These are phyloP conservation scores for Phytophthora europaea DNA, from an alignment of 352 stramenopile species.

Conservation along the genomic window DNA sequence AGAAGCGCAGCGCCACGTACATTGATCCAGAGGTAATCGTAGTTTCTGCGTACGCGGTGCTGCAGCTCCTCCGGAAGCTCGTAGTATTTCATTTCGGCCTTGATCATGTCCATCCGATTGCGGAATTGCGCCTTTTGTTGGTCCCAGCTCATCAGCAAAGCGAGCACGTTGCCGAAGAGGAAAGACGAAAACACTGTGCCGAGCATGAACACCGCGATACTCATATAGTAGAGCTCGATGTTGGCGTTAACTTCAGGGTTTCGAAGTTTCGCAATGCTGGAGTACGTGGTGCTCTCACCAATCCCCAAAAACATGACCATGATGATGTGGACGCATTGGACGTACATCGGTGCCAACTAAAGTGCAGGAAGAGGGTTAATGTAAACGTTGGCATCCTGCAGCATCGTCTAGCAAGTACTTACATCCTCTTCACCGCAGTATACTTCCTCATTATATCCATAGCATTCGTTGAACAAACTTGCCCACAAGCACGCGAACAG, in stretches of 20 bases:
- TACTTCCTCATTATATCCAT: slow-evolving; percentile 30
- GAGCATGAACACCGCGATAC: slow-evolving; percentile 75
- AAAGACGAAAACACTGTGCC: slow-evolving; percentile 77
- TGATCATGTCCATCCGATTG: slow-evolving; percentile 90
- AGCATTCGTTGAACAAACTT: slow-evolving; percentile 77
- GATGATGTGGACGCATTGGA: slow-evolving; percentile 79
- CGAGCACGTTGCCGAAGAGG: slow-evolving; percentile 85
- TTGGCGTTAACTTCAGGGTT: slow-evolving; percentile 53
- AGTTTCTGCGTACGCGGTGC: slow-evolving; percentile 81
- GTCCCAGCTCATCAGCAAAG: slow-evolving; percentile 84
- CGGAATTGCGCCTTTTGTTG: slow-evolving; percentile 83
- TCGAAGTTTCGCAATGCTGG: slow-evolving; percentile 60
- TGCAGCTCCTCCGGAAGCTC: slow-evolving; percentile 78
- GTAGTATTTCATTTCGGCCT: slow-evolving; percentile 85
- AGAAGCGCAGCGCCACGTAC: slow-evolving; percentile 37
- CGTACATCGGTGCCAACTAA: slow-evolving; percentile 72
- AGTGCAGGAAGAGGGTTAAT: neutral
- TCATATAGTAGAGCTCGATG: slow-evolving; percentile 71
- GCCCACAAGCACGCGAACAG: slow-evolving; percentile 83
- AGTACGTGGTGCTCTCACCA: slow-evolving; percentile 67
- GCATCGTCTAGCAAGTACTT: slow-evolving; percentile 4
- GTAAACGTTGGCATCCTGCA: neutral
- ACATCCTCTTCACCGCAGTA: slow-evolving; percentile 56
- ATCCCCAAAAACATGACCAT: slow-evolving; percentile 88
- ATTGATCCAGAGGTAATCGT: slow-evolving; percentile 90